Conservation (phyloP, 148 eudicot genomes). For the Cornus kousa region DNA sequence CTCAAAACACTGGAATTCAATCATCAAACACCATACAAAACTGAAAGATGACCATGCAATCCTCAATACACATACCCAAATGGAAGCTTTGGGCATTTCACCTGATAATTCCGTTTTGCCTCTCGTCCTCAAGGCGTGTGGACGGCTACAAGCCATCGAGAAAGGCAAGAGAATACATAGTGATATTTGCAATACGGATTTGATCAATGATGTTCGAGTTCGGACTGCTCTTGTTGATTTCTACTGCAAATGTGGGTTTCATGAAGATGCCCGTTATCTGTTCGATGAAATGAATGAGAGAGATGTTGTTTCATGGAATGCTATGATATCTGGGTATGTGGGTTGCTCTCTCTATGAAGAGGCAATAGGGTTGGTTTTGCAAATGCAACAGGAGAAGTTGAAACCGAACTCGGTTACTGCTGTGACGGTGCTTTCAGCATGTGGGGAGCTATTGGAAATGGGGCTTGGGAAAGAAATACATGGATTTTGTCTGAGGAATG, state of each 20-base stretch:
- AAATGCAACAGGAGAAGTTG: conserved; percentile 36
- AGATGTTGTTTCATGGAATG: conserved; percentile 62
- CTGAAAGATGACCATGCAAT: conserved; percentile 41
- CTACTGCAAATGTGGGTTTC: conserved; percentile 48
- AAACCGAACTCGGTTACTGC: conserved; percentile 43
- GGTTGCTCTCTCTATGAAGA: conserved; percentile 34
- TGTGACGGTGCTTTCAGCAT: conserved; percentile 44
- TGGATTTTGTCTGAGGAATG: conserved; percentile 55
- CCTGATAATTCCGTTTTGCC: conserved; percentile 30
- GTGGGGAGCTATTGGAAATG: conserved; percentile 37
- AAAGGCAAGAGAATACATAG: conserved; percentile 39
- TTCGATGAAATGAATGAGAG: conserved; percentile 43
- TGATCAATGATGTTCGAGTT: conserved; percentile 36
- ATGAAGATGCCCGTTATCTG: conserved; percentile 35
- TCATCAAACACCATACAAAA: conserved; percentile 34
- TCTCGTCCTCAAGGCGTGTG: conserved; percentile 53
- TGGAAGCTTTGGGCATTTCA: conserved; percentile 34
- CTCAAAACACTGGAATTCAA: conserved; percentile 40
- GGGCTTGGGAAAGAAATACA: conserved; percentile 47
- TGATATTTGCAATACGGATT: conserved; percentile 7
- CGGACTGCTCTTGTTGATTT: conserved; percentile 46
- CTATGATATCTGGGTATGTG: conserved; percentile 54
- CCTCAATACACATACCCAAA: conserved; percentile 32
- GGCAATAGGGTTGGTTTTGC: conserved; percentile 29
- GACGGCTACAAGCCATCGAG: conserved; percentile 35